Percentiles rank a stretch among this genome's conserved stretches.
Evolutionary conservation across 345 rosid genomes (phyloP).

Genomic region (Eucalyptus coolabah): DNA sequence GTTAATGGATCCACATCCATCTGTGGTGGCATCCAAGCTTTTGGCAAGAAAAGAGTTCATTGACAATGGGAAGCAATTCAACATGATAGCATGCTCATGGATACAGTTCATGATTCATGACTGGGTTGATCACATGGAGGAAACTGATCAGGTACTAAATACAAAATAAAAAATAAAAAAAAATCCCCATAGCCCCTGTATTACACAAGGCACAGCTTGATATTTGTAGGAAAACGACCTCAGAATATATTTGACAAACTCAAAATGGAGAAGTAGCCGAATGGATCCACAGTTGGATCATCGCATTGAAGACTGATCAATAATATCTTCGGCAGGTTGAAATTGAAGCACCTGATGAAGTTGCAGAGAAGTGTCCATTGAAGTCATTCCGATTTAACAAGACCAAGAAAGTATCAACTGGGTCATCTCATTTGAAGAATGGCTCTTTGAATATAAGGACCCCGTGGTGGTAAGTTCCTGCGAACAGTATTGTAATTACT

Average conservation of each 20-base stretch:
- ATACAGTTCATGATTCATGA: slow-evolving; percentile 88
- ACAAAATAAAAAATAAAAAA: not conserved
- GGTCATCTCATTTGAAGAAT: slow-evolving; percentile 13
- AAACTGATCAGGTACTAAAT: slow-evolving; percentile 35
- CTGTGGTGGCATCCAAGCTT: slow-evolving; percentile 51
- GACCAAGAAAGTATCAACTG: slow-evolving; percentile 37
- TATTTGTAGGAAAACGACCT: not conserved
- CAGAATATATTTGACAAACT: not conserved
- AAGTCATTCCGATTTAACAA: slow-evolving; percentile 46
- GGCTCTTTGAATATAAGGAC: slow-evolving; percentile 61
- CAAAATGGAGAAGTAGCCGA: not conserved
- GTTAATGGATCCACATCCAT: slow-evolving; percentile 71
- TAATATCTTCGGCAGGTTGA: slow-evolving; percentile 26
- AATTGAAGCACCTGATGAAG: slow-evolving; percentile 36
- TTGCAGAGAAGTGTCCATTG: slow-evolving; percentile 47
- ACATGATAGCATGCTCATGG: slow-evolving; percentile 76
- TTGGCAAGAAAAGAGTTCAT: slow-evolving; percentile 35
- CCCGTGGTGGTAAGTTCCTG: slow-evolving; percentile 58
- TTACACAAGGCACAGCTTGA: not conserved
- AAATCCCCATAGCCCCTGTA: not conserved
- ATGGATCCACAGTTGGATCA: not conserved
- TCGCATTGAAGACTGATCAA: not conserved
- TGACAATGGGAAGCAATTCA: slow-evolving; percentile 59
- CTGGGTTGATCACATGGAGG: slow-evolving; percentile 82
- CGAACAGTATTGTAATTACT: not conserved